A percentile compares a stretch with the other conserved stretches of the same genome.
phyloP scores from a whole-genome alignment of 2,329 filamentous ascomycete species.

The Fusarium vanettenii region DNA sequence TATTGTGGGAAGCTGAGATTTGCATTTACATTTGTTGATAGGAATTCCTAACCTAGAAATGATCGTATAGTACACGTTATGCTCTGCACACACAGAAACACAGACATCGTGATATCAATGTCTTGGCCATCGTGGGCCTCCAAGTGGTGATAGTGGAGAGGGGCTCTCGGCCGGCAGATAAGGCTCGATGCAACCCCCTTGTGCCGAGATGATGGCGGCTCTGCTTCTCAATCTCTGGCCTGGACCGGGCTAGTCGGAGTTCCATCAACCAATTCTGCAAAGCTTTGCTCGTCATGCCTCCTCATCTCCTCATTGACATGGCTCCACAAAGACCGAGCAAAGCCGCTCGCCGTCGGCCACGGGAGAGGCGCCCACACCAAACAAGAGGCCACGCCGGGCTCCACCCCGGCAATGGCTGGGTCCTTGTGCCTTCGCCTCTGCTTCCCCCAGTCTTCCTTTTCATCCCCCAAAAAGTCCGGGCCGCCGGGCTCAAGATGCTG shows the following conservation, averaged over 20 bases:
- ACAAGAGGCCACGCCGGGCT: constrained; percentile 11
- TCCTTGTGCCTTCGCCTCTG: neutral
- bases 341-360: constrained; percentile 29
- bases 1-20: constrained; percentile 32
- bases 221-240: constrained; percentile 11
- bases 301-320: constrained; percentile 22
- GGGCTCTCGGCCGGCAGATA: constrained; percentile 21
- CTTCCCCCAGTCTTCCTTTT: constrained; percentile 6
- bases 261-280: constrained; percentile 18
- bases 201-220: constrained; percentile 17
- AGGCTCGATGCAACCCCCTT: constrained; percentile 21
- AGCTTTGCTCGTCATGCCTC: constrained; percentile 14
- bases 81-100: neutral
- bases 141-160: neutral
- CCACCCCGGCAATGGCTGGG: constrained; percentile 7
- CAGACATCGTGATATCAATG: neutral
- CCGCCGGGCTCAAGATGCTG: constrained; percentile 22
- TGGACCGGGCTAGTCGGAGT: constrained; percentile 4
- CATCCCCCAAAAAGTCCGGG: constrained; percentile 2
- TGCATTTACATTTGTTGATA: constrained; percentile 22
- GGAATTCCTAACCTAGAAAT: neutral
- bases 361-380: constrained; percentile 37
- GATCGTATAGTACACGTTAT: neutral
- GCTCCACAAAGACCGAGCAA: constrained; percentile 37
- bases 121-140: neutral